These are phyloP conservation scores for Xylaria palmicola DNA, from an alignment of 495 filamentous ascomycete species.

Conservation along the genomic window DNA sequence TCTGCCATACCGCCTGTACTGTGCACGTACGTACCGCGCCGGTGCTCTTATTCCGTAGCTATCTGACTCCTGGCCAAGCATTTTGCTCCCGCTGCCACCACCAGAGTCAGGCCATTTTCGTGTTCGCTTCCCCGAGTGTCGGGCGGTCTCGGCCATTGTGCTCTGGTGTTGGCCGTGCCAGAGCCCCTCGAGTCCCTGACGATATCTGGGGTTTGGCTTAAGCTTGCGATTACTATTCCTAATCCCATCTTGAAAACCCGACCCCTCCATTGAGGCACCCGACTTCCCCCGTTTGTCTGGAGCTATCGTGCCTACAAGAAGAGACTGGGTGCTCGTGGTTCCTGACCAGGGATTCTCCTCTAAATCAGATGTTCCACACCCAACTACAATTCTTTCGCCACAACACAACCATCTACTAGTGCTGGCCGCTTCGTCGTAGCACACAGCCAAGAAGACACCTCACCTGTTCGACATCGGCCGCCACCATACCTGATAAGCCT, in stretches of 20 bases:
- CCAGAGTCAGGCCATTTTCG: slow-evolving; percentile 33
- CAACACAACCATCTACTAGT: neutral
- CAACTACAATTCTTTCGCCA: neutral
- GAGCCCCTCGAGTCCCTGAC: slow-evolving; percentile 3
- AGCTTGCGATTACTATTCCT: slow-evolving; percentile 8
- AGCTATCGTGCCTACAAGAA: slow-evolving; percentile 15
- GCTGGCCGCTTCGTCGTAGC: neutral
- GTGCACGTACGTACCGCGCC: slow-evolving; percentile 3
- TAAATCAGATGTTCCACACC: slow-evolving; percentile 3
- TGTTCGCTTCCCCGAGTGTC: slow-evolving; percentile 31
- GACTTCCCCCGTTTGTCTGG: slow-evolving; percentile 9
- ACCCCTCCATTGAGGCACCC: slow-evolving; percentile 14
- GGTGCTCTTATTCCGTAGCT: neutral
- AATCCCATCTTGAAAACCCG: slow-evolving; percentile 9
- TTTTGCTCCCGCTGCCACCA: slow-evolving; percentile 30
- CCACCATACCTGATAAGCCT: neutral
- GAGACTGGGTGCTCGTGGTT: slow-evolving; percentile 7
- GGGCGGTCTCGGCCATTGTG: slow-evolving; percentile 37
- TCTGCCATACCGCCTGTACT: neutral
- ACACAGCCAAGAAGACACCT: slow-evolving; percentile 12
- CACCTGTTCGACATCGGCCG: slow-evolving; percentile 1
- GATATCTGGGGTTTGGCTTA: slow-evolving; percentile 5
- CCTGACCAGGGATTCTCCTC: slow-evolving; percentile 2
- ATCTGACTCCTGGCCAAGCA: slow-evolving; percentile 12
- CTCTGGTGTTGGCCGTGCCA: slow-evolving; percentile 11